Conservation (phyloP, 495 filamentous ascomycete genomes). For the Trypethelium eluteriae region DNA sequence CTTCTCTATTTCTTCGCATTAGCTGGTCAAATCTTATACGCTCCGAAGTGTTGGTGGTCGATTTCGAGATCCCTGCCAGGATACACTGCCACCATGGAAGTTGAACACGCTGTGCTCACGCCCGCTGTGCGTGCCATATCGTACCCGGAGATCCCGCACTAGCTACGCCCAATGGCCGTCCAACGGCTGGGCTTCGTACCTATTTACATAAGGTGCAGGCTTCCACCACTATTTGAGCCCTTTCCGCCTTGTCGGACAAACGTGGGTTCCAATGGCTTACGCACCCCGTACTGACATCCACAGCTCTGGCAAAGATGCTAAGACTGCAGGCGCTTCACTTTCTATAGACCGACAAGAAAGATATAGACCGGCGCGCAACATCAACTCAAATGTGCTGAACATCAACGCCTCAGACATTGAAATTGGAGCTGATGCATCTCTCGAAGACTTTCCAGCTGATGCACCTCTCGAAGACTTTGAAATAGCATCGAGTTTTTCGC, state of each 20-base stretch:
- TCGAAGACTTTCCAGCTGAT: too few species aligned
- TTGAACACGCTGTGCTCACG: neutral
- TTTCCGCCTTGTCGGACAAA: neutral
- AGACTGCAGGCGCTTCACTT: too few species aligned
- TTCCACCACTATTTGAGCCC: neutral
- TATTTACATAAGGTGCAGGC: neutral
- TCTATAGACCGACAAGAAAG: too few species aligned
- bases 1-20: neutral
- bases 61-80: neutral
- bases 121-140: neutral
- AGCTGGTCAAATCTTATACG: neutral
- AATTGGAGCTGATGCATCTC: too few species aligned
- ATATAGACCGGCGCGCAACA: too few species aligned
- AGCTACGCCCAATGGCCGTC: neutral
- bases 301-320: neutral
- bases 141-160: neutral
- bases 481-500: too few species aligned
- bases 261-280: too few species aligned
- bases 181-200: neutral
- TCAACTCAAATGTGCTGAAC: too few species aligned
- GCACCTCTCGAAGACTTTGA: too few species aligned
- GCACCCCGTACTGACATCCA: neutral
- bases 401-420: too few species aligned
- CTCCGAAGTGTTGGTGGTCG: neutral
- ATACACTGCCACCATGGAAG: neutral